A percentile compares a stretch with the other conserved stretches of the same genome.
Conservation (phyloP, 1,284 basidiomycete species). For the Cutaneotrichosporon curvatum region DNA sequence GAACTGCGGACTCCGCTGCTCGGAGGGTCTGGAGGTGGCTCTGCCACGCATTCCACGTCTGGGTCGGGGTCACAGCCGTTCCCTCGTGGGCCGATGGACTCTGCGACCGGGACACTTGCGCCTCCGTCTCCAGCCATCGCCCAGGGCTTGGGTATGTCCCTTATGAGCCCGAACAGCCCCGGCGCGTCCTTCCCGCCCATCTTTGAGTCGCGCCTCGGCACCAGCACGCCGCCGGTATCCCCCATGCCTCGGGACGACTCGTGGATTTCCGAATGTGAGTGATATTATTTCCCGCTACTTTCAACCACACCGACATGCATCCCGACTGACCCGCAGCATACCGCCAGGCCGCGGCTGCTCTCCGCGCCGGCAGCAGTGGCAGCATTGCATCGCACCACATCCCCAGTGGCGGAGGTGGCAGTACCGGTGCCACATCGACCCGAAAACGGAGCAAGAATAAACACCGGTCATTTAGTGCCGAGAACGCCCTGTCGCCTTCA, state of each 20-base stretch:
- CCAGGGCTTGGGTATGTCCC: slow-evolving; percentile 1
- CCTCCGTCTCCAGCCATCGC: not conserved
- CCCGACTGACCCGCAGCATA: slow-evolving; percentile 4
- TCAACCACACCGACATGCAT: no score
- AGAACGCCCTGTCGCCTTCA: slow-evolving; percentile 6
- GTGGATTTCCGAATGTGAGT: slow-evolving; percentile 18
- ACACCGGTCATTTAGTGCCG: slow-evolving; percentile 7
- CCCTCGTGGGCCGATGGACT: not conserved
- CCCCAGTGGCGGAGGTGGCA: not conserved
- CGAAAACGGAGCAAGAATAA: slow-evolving; percentile 2
- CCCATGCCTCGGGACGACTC: slow-evolving; percentile 11
- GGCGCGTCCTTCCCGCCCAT: not conserved
- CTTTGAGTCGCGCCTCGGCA: not conserved
- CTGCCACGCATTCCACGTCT: not conserved
- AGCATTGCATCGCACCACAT: no score
- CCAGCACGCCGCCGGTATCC: slow-evolving; percentile 1
- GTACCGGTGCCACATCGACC: slow-evolving; percentile 11
- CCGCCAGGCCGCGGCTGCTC: slow-evolving; percentile 1
- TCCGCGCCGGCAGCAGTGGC: no score
- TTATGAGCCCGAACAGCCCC: not conserved
- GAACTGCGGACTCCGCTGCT: slow-evolving; percentile 26
- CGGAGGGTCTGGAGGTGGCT: not conserved
- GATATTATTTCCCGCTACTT: no score
- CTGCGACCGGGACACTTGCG: not conserved
- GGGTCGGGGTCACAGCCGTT: not conserved